A percentile compares a stretch with the other conserved stretches of the same genome.
phyloP scores from a whole-genome alignment of 2,329 filamentous ascomycete genomes.

The Penicillium fuscoglaucum region DNA sequence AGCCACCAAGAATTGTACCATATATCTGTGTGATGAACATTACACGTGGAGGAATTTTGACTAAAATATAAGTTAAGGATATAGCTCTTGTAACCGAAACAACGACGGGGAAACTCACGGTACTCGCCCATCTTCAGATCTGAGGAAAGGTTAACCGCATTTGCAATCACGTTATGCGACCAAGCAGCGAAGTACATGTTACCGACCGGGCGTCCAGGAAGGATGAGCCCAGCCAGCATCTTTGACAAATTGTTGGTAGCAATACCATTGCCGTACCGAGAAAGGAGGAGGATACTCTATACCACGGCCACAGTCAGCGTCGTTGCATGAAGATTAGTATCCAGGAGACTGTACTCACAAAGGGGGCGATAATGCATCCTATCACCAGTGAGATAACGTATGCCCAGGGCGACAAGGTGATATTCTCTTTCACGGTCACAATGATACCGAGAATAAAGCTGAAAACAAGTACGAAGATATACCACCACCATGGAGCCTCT shows the following conservation, averaged over 20 bases:
- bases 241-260: constrained; percentile 61
- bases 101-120: constrained; percentile 39
- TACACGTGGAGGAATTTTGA: constrained; percentile 55
- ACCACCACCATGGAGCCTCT: constrained; percentile 47
- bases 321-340: neutral
- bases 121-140: constrained; percentile 63
- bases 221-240: constrained; percentile 55
- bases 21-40: constrained; percentile 61
- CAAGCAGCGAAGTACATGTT: constrained; percentile 62
- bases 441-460: constrained; percentile 33
- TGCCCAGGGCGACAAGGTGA: constrained; percentile 35
- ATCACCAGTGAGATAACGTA: constrained; percentile 31
- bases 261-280: constrained; percentile 58
- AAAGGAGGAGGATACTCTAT: constrained; percentile 54
- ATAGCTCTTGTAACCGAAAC: constrained; percentile 20
- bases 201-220: constrained; percentile 54
- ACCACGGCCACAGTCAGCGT: constrained; percentile 5
- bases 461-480: constrained; percentile 26
- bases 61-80: neutral
- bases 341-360: constrained; percentile 19
- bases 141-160: constrained; percentile 52
- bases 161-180: constrained; percentile 59
- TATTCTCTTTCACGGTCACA: constrained; percentile 34
- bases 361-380: constrained; percentile 31
- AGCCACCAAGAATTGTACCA: constrained; percentile 56